Base-by-base conservation (phyloP, 2,329 filamentous ascomycete species). In the Arthrobotrys sinensis region DNA sequence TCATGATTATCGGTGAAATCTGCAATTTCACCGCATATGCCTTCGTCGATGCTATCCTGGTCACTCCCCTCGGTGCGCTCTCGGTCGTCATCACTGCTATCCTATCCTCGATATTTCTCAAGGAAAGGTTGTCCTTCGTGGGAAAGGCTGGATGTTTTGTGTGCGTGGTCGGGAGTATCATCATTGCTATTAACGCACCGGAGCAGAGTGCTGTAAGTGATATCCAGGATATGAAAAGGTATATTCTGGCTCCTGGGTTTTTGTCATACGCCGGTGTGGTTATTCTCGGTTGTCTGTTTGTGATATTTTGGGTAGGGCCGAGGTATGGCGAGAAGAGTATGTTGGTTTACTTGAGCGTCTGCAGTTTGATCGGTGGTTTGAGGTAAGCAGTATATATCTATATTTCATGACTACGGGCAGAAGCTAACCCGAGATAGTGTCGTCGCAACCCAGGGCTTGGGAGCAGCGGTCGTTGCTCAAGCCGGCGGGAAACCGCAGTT, bases 21-120 rank as follows among this genome's bases (percentile, higher is more conserved):
- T 97, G 93, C 89, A 99, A 99, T 85, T 97, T 98, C 84, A 93
- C 95, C 83, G 96, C 96, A 67, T 98, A 98, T 83, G 93, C 94
- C 71, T 98, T 98, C 82, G 96, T 96, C 80, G 96, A 98, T 84
- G 95, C 95, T 78, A 97, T 98, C 81, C 87, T 98, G 80, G 95
- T 98, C 68, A 97, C 95, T 0, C 94, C 95, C 3, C 87, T 98
- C 67, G 95, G 95, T 79, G 95, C 95, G 2, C 87, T 98, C 69
- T 93, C 93, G 1, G 96, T 98, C 77, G 96, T 99, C 67, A 91
- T 98, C 80, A 95, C 93, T 62, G 94, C 96, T 16, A 89, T 98
- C 52, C 86, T 98, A 63, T 97, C 93, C 0, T 93, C 94, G 70
- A 95, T 98, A 80, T 98, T 98, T 83, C 87, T 99, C 76, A 98